Evolutionary conservation across 768 basidiomycete genomes (phyloP).

Genomic region (Cystofilobasidium ferigula): DNA sequence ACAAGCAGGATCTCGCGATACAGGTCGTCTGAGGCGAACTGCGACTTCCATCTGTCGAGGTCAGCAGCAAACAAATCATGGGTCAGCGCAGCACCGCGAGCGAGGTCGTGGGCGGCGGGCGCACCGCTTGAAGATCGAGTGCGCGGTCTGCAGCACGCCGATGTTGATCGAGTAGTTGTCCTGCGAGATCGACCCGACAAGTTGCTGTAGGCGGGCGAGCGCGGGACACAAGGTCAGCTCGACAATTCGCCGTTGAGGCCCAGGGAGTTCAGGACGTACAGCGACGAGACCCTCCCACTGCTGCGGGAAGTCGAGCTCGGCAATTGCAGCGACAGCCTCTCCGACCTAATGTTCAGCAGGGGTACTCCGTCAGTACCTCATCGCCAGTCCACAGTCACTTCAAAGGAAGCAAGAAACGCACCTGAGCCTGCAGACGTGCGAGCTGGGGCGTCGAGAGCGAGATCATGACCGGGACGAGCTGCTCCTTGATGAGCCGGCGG

Average conservation of each 20-base stretch:
- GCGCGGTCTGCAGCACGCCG: constrained; percentile 83
- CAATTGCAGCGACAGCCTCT: constrained; percentile 83
- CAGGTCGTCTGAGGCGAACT: constrained; percentile 73
- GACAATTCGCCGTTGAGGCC: constrained; percentile 4
- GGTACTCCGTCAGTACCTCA: neutral
- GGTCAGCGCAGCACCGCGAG: no score
- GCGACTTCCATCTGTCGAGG: constrained; percentile 75
- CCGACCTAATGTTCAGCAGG: constrained; percentile 53
- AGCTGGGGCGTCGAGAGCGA: constrained; percentile 52
- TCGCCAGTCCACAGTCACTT: neutral
- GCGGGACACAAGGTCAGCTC: neutral
- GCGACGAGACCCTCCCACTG: constrained; percentile 82
- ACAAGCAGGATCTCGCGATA: constrained; percentile 88
- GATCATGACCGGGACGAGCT: constrained; percentile 87
- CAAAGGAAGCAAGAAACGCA: neutral
- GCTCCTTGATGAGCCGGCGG: constrained; percentile 58
- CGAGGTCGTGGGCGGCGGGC: neutral
- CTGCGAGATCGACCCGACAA: constrained; percentile 67
- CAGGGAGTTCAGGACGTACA: constrained; percentile 41
- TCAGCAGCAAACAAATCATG: neutral
- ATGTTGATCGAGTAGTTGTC: constrained; percentile 76
- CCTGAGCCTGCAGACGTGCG: constrained; percentile 22
- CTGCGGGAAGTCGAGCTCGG: constrained; percentile 78
- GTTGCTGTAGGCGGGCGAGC: constrained; percentile 51
- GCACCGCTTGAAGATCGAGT: constrained; percentile 69